phyloP scores from a whole-genome alignment of 805 yeast genomes.

The Helenozyma baotianmanensis region DNA sequence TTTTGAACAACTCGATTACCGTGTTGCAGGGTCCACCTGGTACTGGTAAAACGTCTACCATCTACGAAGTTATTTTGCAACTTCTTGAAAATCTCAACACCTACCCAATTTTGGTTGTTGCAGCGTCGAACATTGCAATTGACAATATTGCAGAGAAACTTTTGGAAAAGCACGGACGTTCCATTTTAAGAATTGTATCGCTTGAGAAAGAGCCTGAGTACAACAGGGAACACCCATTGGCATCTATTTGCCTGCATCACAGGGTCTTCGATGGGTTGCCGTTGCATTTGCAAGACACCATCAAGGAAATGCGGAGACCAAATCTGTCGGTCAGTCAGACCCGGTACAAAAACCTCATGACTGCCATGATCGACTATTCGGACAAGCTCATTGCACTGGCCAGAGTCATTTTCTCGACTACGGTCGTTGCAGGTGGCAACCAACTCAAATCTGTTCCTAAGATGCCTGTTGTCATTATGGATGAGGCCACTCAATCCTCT shows the following conservation, averaged over 20 bases:
- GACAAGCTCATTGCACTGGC: conserved; percentile 47
- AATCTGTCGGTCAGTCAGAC: conserved; percentile 21
- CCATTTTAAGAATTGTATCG: conserved; percentile 56
- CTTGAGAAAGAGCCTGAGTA: conserved; percentile 60
- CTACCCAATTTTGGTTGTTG: conserved; percentile 66
- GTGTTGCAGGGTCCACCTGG: conserved; percentile 43
- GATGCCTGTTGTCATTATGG: conserved; percentile 69
- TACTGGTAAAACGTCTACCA: conserved; percentile 43
- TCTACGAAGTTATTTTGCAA: conserved; percentile 45
- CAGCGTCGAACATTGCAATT: conserved; percentile 72
- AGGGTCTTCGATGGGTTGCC: conserved; percentile 51
- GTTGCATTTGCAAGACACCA: conserved; percentile 36
- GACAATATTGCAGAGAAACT: conserved; percentile 73
- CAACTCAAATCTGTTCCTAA: conserved; percentile 51
- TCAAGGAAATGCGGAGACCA: conserved; percentile 36
- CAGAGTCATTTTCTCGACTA: conserved; percentile 63
- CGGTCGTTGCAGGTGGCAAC: conserved; percentile 63
- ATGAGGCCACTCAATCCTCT: conserved; percentile 73
- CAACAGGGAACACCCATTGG: conserved; percentile 50
- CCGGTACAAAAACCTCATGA: conserved; percentile 47
- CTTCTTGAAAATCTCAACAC: conserved; percentile 50
- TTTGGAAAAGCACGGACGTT: conserved; percentile 44
- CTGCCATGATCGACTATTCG: conserved; percentile 39
- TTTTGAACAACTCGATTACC: conserved; percentile 46
- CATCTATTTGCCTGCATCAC: conserved; percentile 60